Evolutionary conservation across 768 basidiomycete species (phyloP).

Genomic region (Lyophyllum decastes): DNA sequence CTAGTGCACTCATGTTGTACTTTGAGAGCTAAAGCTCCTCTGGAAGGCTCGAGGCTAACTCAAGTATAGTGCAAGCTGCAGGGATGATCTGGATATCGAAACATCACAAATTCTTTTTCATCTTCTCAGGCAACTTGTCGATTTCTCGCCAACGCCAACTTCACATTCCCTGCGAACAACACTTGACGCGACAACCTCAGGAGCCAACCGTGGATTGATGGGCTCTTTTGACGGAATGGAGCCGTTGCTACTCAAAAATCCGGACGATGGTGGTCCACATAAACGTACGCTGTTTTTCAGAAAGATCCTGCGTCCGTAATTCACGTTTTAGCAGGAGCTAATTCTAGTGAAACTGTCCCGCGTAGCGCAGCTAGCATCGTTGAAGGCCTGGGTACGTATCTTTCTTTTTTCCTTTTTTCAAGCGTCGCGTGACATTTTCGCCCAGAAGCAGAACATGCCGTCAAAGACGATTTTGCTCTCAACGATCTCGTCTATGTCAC

Average conservation of each 20-base stretch:
- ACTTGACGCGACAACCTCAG: neutral
- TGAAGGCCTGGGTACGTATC: neutral
- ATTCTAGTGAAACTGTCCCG: neutral
- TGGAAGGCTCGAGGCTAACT: neutral
- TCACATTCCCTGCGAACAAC: neutral
- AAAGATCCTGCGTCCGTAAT: neutral
- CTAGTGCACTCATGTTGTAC: neutral
- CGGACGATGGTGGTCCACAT: neutral
- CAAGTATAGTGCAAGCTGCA: neutral
- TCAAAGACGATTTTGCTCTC: conserved; percentile 3
- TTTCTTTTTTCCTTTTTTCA: neutral
- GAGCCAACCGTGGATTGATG: neutral
- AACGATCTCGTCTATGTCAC: conserved; percentile 15
- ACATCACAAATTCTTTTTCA: neutral
- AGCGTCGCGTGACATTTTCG: neutral
- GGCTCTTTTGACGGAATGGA: neutral
- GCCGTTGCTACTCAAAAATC: neutral
- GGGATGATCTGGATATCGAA: neutral
- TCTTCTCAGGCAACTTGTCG: neutral
- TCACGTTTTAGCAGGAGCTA: neutral
- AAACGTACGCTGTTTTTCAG: neutral
- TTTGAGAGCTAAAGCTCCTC: neutral
- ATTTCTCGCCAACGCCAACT: neutral
- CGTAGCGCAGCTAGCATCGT: neutral
- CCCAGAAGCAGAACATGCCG: neutral